phyloP scores from a whole-genome alignment of 2,329 filamentous ascomycete genomes.

The Colletotrichum endophyticum region DNA sequence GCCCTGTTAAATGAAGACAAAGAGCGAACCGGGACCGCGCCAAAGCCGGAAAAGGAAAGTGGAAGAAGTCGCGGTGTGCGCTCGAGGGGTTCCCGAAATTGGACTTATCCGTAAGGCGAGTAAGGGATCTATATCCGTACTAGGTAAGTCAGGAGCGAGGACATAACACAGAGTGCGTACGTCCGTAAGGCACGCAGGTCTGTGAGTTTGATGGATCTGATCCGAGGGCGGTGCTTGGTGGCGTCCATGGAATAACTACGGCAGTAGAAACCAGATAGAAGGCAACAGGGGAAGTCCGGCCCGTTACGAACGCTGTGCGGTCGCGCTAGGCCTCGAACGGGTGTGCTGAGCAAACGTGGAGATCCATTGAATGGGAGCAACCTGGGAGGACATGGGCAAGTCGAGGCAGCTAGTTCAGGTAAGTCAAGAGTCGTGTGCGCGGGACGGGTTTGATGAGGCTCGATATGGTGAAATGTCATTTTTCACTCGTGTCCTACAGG shows the following conservation, averaged over 20 bases:
- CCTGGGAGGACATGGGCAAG: neutral
- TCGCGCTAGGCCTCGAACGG: neutral
- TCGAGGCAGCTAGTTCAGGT: neutral
- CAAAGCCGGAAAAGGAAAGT: neutral
- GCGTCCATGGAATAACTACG: no score
- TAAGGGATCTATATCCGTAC: no score
- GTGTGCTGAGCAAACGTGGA: neutral
- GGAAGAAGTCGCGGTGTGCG: neutral
- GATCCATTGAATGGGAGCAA: neutral
- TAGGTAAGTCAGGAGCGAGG: neutral
- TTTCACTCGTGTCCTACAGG: neutral
- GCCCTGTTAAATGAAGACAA: no score
- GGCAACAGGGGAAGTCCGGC: neutral
- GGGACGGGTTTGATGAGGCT: slow-evolving; percentile 1
- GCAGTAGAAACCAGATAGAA: neutral
- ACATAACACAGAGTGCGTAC: neutral
- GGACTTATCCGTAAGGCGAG: no score
- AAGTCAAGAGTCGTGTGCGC: neutral
- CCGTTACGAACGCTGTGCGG: neutral
- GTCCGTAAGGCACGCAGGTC: neutral
- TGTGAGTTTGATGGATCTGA: neutral
- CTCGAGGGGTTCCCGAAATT: neutral
- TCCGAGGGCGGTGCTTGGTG: no score
- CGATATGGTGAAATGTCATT: neutral
- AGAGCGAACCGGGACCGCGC: neutral